A percentile compares a stretch with the other conserved stretches of the same genome.
Conservation (phyloP, 805 yeast species). For the Candida ipomoeae region DNA sequence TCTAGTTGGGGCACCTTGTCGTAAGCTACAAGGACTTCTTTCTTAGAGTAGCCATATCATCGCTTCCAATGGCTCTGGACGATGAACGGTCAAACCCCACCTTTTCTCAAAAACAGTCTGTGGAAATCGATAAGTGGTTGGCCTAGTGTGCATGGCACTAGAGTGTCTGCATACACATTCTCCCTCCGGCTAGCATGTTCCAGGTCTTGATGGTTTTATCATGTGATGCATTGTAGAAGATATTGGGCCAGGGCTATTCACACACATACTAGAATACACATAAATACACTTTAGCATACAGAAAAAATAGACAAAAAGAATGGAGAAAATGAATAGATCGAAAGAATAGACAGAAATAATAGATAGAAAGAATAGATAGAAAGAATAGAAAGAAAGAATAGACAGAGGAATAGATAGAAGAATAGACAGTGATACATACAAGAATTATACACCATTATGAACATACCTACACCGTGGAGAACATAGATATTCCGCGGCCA, state of each 20-base stretch:
- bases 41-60: conserved; percentile 26
- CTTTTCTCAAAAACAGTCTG: conserved; percentile 81
- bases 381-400: too few relatives aligned
- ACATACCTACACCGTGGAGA: too few relatives aligned
- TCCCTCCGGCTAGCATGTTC: conserved; percentile 71
- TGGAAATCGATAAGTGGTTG: conserved; percentile 85
- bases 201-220: conserved; percentile 92
- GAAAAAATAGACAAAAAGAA: too few relatives aligned
- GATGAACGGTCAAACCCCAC: conserved; percentile 74
- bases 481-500: too few relatives aligned
- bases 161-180: conserved; percentile 65
- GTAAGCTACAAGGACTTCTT: conserved; percentile 56
- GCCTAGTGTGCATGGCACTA: conserved; percentile 97
- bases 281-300: too few relatives aligned
- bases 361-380: too few relatives aligned
- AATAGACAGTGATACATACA: too few relatives aligned
- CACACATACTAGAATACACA: conserved; percentile 41
- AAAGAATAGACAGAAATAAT: too few relatives aligned
- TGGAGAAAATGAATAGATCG: too few relatives aligned
- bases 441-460: too few relatives aligned
- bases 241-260: conserved; percentile 95
- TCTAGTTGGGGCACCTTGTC: conserved; percentile 53
- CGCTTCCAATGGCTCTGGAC: conserved; percentile 33
- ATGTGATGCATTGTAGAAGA: conserved; percentile 85
- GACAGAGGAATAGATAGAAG: too few relatives aligned